Percentiles rank a stretch among this genome's conserved stretches.
Evolutionary conservation across 768 basidiomycete genomes (phyloP).

Genomic region (Suillus lakei): DNA sequence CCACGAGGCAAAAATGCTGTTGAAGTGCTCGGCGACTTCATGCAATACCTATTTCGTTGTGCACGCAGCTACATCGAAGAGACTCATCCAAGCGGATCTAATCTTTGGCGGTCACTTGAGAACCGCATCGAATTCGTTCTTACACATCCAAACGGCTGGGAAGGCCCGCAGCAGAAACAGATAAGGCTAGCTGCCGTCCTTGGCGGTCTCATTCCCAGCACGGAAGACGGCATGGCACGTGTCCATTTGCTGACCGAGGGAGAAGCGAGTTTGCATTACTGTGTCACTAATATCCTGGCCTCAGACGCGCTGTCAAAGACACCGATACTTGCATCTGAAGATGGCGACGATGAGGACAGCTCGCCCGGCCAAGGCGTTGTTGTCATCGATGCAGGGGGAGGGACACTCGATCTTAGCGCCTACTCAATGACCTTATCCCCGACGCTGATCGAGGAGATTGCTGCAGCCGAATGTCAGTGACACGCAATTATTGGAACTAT

Average conservation of each 20-base stretch:
- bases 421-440: slow-evolving; percentile 45
- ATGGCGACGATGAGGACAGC: slow-evolving; percentile 21
- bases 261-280: slow-evolving; percentile 65
- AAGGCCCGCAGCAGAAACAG: slow-evolving; percentile 57
- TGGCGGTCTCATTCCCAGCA: slow-evolving; percentile 55
- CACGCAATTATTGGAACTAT: neutral
- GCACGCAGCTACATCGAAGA: slow-evolving; percentile 52
- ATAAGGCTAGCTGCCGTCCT: slow-evolving; percentile 57
- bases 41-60: slow-evolving; percentile 50
- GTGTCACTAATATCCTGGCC: slow-evolving; percentile 51
- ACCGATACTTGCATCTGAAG: slow-evolving; percentile 23
- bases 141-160: slow-evolving; percentile 71
- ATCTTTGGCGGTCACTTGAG: slow-evolving; percentile 51
- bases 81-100: slow-evolving; percentile 45
- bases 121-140: slow-evolving; percentile 54
- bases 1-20: slow-evolving; percentile 46
- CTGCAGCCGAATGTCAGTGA: slow-evolving; percentile 39
- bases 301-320: slow-evolving; percentile 32
- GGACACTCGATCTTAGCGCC: slow-evolving; percentile 48
- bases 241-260: slow-evolving; percentile 67
- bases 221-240: slow-evolving; percentile 42
- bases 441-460: slow-evolving; percentile 44
- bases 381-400: slow-evolving; percentile 57
- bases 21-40: slow-evolving; percentile 52
- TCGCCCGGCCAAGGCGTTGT: slow-evolving; percentile 41